Evolutionary conservation across 139 green algal genomes (phyloP).

Genomic region (Picochlorum sp.): DNA sequence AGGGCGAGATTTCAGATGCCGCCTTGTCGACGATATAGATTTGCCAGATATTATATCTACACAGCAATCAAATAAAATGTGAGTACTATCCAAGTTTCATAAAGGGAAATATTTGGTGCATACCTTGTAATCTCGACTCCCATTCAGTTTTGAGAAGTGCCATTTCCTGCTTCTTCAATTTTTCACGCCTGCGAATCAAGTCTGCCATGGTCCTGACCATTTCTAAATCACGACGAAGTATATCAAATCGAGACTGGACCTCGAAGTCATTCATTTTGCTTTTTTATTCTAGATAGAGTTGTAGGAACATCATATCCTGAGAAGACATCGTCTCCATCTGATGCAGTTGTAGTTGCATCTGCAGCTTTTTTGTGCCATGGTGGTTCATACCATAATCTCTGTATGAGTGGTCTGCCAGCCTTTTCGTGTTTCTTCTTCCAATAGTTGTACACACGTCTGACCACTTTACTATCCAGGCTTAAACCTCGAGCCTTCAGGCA

Average conservation of each 20-base stretch:
- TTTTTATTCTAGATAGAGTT: slow-evolving; percentile 19
- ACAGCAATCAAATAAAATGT: too few relatives aligned
- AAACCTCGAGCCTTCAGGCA: slow-evolving; percentile 25
- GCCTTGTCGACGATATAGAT: background rate
- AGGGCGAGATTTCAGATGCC: slow-evolving; percentile 2
- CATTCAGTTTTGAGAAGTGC: slow-evolving; percentile 26
- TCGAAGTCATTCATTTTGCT: slow-evolving; percentile 25
- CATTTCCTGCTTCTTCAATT: slow-evolving; percentile 32
- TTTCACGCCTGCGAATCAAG: slow-evolving; percentile 36
- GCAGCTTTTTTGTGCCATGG: slow-evolving; percentile 30
- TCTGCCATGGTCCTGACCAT: slow-evolving; percentile 35
- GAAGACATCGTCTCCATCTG: slow-evolving; percentile 22
- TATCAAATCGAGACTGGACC: slow-evolving; percentile 18
- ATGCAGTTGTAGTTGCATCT: slow-evolving; percentile 1
- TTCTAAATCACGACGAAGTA: slow-evolving; percentile 34
- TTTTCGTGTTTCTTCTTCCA: slow-evolving; percentile 71
- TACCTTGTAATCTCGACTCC: slow-evolving; percentile 11
- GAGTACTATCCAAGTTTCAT: too few relatives aligned
- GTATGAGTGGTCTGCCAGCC: slow-evolving; percentile 34
- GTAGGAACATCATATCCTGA: slow-evolving; percentile 20
- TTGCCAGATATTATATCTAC: too few relatives aligned
- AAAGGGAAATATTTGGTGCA: background rate
- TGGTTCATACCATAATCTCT: slow-evolving; percentile 45
- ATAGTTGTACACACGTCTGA: slow-evolving; percentile 80
- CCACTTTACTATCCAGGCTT: slow-evolving; percentile 19